Conservation (phyloP, 2,329 filamentous ascomycete species). For the Plectosphaerella plurivora region DNA sequence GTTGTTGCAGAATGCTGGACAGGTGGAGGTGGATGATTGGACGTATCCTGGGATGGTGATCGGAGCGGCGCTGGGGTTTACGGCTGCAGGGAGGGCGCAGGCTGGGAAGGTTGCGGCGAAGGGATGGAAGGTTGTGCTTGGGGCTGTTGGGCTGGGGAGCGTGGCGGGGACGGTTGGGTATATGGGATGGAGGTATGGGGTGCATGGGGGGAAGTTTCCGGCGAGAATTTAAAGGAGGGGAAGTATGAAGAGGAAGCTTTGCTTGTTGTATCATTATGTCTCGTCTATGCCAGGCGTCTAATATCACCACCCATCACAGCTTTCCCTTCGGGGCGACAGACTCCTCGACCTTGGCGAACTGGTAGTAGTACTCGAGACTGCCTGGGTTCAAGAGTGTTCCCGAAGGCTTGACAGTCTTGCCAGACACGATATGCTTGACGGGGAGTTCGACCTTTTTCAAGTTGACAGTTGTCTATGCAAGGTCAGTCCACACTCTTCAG, state of each 20-base stretch:
- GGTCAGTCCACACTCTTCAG: constrained; percentile 8
- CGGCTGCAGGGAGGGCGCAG: constrained; percentile 21
- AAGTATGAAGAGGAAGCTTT: neutral
- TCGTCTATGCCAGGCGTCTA: neutral
- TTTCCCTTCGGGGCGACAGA: constrained; percentile 42
- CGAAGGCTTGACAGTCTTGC: constrained; percentile 67
- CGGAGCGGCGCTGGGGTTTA: constrained; percentile 22
- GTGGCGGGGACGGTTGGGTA: constrained; percentile 43
- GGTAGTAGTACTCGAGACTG: constrained; percentile 74
- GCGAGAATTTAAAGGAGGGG: constrained; percentile 14
- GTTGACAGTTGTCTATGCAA: constrained; percentile 69
- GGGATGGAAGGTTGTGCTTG: constrained; percentile 35
- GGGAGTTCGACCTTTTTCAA: constrained; percentile 82
- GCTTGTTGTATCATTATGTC: too few species aligned
- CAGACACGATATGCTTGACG: constrained; percentile 79
- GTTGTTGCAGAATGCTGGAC: constrained; percentile 51
- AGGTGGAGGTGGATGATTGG: constrained; percentile 54
- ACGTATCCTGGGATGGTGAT: constrained; percentile 33
- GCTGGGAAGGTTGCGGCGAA: constrained; percentile 11
- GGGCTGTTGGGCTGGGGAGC: constrained; percentile 43
- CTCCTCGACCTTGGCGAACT: constrained; percentile 69
- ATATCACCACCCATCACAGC: constrained; percentile 24
- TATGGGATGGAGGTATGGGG: constrained; percentile 44
- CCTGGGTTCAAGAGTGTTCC: constrained; percentile 74
- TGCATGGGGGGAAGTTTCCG: constrained; percentile 36